phyloP scores from a whole-genome alignment of 768 basidiomycete genomes.

The Suillus alpinus region DNA sequence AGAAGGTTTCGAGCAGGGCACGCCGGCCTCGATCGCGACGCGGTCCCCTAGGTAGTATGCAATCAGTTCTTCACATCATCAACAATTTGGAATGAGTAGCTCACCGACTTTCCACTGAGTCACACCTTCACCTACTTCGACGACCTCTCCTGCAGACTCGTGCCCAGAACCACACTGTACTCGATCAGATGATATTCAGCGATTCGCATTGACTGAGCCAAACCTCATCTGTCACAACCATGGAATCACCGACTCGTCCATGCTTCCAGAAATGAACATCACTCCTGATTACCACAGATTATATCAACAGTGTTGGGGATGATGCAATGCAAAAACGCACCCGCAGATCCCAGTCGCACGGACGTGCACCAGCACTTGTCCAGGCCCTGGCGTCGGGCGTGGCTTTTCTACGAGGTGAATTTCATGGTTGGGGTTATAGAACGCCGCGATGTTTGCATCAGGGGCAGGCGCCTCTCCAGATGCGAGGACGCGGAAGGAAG shows the following conservation, averaged over 20 bases:
- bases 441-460: slow-evolving; percentile 57
- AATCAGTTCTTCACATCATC: slow-evolving; percentile 6
- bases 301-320: neutral
- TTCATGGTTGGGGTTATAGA: slow-evolving; percentile 62
- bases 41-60: slow-evolving; percentile 46
- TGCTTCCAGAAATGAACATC: slow-evolving; percentile 77
- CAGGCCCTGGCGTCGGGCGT: slow-evolving; percentile 54
- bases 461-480: slow-evolving; percentile 46
- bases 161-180: slow-evolving; percentile 64
- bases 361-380: slow-evolving; percentile 65
- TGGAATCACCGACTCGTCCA: slow-evolving; percentile 64
- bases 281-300: slow-evolving; percentile 39
- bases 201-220: neutral
- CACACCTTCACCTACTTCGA: slow-evolving; percentile 64
- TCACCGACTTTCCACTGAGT: slow-evolving; percentile 60
- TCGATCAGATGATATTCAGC: neutral
- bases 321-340: slow-evolving; percentile 31
- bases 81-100: neutral
- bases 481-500: slow-evolving; percentile 51
- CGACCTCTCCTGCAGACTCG: slow-evolving; percentile 67
- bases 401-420: slow-evolving; percentile 70
- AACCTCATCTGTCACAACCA: slow-evolving; percentile 69
- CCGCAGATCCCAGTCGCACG: slow-evolving; percentile 71
- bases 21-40: slow-evolving; percentile 68
- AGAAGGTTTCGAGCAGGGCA: slow-evolving; percentile 60